Percentiles rank a stretch among this genome's conserved stretches.
Evolutionary conservation across 2,329 filamentous ascomycete genomes (phyloP).

Genomic region (Penicillium brevicompactum): DNA sequence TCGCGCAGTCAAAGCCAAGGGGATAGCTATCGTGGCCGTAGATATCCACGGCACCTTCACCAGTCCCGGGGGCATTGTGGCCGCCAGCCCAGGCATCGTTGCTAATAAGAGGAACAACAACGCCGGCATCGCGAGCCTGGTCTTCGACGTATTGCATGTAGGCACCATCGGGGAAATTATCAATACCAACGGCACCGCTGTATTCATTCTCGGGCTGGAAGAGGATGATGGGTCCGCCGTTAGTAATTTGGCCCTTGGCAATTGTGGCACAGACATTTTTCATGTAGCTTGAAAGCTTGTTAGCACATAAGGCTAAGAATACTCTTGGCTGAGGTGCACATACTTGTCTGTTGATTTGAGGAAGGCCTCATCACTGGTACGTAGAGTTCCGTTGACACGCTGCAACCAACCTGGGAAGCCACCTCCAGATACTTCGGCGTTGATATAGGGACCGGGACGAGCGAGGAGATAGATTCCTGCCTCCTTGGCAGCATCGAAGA

Average conservation of each 20-base stretch:
- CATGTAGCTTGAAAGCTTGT: conserved; percentile 54
- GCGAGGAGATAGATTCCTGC: conserved; percentile 78
- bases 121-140: conserved; percentile 67
- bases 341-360: conserved; percentile 68
- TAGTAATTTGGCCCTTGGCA: conserved; percentile 76
- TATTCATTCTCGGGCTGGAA: conserved; percentile 86
- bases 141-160: conserved; percentile 74
- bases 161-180: conserved; percentile 64
- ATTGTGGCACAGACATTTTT: conserved; percentile 65
- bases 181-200: conserved; percentile 49
- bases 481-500: conserved; percentile 73
- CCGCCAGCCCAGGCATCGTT: conserved; percentile 69
- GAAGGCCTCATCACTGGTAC: conserved; percentile 65
- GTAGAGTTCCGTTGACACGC: conserved; percentile 63
- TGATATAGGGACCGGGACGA: conserved; percentile 73
- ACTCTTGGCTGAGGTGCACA: neutral
- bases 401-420: conserved; percentile 82
- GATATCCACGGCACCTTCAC: conserved; percentile 61
- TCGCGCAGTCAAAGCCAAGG: conserved; percentile 49
- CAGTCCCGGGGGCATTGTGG: conserved; percentile 65
- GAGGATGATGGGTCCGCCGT: conserved; percentile 77
- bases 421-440: conserved; percentile 74
- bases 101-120: conserved; percentile 73
- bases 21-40: conserved; percentile 70
- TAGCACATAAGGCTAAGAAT: conserved; percentile 2